Evolutionary conservation across 306 rosid genomes (phyloP).

Genomic region (Quercus mongolica): DNA sequence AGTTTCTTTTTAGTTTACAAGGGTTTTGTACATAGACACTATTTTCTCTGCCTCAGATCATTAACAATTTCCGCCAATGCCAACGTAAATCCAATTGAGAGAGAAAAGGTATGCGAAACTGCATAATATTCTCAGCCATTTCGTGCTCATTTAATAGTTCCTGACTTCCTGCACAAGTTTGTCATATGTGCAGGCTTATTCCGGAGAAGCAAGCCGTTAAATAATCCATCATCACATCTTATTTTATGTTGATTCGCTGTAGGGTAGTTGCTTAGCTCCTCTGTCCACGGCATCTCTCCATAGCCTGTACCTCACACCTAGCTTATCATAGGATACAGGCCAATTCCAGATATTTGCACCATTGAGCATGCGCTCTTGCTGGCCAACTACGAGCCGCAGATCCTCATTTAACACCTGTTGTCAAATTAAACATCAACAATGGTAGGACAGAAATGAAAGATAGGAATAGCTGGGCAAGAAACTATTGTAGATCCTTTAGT

Average conservation of each 20-base stretch:
- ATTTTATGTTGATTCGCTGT: conserved; percentile 33
- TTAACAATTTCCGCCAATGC: conserved; percentile 50
- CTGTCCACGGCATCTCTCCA: conserved; percentile 84
- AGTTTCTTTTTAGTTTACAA: conserved; percentile 35
- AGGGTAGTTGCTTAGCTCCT: conserved; percentile 67
- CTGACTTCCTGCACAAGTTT: neutral
- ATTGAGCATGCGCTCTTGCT: conserved; percentile 79
- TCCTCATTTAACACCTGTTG: conserved; percentile 84
- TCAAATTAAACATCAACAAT: neutral
- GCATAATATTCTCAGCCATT: neutral
- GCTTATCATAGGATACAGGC: conserved; percentile 87
- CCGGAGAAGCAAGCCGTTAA: conserved; percentile 1
- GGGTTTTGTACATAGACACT: conserved; percentile 15
- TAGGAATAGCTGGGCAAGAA: neutral
- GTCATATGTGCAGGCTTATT: conserved; percentile 21
- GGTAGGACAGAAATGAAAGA: neutral
- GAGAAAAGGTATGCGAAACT: conserved; percentile 18
- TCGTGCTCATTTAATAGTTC: neutral
- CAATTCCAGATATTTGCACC: conserved; percentile 85
- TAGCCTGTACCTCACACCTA: conserved; percentile 80
- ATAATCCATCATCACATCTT: conserved; percentile 1
- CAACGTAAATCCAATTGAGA: conserved; percentile 1
- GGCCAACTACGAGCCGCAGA: conserved; percentile 77
- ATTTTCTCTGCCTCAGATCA: conserved; percentile 37
- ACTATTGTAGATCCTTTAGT: neutral